phyloP scores from a whole-genome alignment of 75 land plant genomes.

The Pinus taeda region DNA sequence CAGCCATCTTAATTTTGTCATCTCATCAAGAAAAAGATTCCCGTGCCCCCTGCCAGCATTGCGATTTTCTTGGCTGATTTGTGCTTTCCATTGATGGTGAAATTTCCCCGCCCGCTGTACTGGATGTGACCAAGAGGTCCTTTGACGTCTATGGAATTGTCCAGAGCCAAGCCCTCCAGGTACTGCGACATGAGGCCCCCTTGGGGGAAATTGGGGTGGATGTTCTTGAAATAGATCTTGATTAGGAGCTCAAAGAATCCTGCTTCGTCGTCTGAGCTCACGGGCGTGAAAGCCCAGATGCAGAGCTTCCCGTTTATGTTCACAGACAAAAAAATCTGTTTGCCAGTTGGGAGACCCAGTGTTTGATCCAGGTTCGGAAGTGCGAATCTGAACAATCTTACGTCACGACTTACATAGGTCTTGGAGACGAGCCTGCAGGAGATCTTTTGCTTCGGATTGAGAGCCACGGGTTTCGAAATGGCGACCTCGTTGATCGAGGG shows the following conservation, averaged over 20 bases:
- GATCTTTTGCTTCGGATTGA: constrained; percentile 55
- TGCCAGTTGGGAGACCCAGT: constrained; percentile 85
- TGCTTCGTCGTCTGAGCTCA: constrained; percentile 50
- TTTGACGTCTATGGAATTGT: constrained; percentile 54
- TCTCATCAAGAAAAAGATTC: too few relatives aligned
- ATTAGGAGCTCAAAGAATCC: constrained; percentile 82
- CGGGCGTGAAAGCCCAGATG: constrained; percentile 94
- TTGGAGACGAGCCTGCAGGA: constrained; percentile 55
- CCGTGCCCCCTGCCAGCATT: constrained; percentile 94
- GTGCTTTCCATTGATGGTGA: constrained; percentile 47
- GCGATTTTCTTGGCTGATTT: constrained; percentile 54
- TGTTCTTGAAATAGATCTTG: constrained; percentile 70
- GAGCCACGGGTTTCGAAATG: constrained; percentile 28
- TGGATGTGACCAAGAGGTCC: constrained; percentile 91
- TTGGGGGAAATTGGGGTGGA: constrained; percentile 65
- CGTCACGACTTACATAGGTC: constrained; percentile 49
- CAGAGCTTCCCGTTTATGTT: constrained; percentile 71
- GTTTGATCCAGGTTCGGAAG: constrained; percentile 57
- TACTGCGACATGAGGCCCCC: constrained; percentile 91
- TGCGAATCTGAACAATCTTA: constrained; percentile 67
- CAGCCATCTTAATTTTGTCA: too few relatives aligned
- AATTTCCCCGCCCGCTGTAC: constrained; percentile 68
- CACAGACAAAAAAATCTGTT: constrained; percentile 78
- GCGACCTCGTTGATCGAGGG: constrained; percentile 23
- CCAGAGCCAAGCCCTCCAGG: constrained; percentile 54